Percentiles rank a stretch among this genome's conserved stretches.
Conservation (phyloP, 805 yeast genomes). For the Lipomyces anomalus region DNA sequence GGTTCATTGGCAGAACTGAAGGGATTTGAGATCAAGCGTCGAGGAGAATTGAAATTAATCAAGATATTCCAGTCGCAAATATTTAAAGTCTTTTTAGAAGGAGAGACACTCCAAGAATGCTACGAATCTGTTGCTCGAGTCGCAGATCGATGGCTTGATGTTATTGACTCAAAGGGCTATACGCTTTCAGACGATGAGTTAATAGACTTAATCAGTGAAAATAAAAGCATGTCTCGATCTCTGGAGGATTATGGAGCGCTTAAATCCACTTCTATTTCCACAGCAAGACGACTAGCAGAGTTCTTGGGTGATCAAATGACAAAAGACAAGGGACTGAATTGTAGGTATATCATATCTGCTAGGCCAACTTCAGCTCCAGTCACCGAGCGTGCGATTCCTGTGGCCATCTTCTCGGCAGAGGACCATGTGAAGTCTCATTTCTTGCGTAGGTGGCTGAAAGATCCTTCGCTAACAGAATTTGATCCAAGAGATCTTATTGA, state of each 20-base stretch:
- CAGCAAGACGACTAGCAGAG: slow-evolving; percentile 89
- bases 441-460: slow-evolving; percentile 80
- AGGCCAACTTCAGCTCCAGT: slow-evolving; percentile 82
- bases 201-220: slow-evolving; percentile 91
- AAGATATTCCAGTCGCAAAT: slow-evolving; percentile 94
- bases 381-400: slow-evolving; percentile 94
- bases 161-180: slow-evolving; percentile 77
- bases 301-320: slow-evolving; percentile 95
- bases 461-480: slow-evolving; percentile 66
- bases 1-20: slow-evolving; percentile 92
- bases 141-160: slow-evolving; percentile 95
- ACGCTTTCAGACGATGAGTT: slow-evolving; percentile 90
- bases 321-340: slow-evolving; percentile 91
- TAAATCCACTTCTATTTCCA: slow-evolving; percentile 91
- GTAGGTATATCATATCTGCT: slow-evolving; percentile 84
- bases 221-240: slow-evolving; percentile 89
- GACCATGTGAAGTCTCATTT: slow-evolving; percentile 59
- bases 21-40: slow-evolving; percentile 92
- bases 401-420: slow-evolving; percentile 89
- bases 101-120: slow-evolving; percentile 70
- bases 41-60: slow-evolving; percentile 91
- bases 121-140: slow-evolving; percentile 85
- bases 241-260: slow-evolving; percentile 82
- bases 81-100: slow-evolving; percentile 85
- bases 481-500: slow-evolving; percentile 87